Conservation (phyloP, 192 early-diverging fungal species). For the Coemansia sp. region DNA sequence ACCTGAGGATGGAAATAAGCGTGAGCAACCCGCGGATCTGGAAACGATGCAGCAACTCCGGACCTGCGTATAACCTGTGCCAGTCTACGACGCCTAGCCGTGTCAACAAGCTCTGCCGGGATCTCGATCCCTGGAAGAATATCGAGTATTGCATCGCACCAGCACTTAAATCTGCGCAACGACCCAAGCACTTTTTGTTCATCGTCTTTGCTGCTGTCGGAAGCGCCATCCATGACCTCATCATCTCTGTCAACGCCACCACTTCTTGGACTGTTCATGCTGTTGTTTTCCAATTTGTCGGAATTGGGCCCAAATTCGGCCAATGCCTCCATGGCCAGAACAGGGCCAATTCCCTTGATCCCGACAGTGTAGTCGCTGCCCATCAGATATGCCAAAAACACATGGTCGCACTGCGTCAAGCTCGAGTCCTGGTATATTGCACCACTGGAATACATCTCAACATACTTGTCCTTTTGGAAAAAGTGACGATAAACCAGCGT, state of each 20-base stretch:
- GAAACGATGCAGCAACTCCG: slow-evolving; percentile 76
- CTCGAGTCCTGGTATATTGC: slow-evolving; percentile 68
- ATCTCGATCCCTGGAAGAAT: slow-evolving; percentile 47
- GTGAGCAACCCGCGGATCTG: slow-evolving; percentile 68
- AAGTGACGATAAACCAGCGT: slow-evolving; percentile 83
- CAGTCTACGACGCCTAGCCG: slow-evolving; percentile 42
- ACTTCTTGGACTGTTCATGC: background rate
- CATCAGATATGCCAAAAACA: slow-evolving; percentile 83
- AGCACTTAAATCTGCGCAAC: slow-evolving; percentile 29
- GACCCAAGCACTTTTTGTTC: slow-evolving; percentile 24
- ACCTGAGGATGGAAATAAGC: slow-evolving; percentile 84
- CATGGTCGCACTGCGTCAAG: slow-evolving; percentile 68
- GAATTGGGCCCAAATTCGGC: slow-evolving; percentile 61
- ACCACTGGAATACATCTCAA: slow-evolving; percentile 75
- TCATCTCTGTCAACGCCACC: background rate
- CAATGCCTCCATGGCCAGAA: slow-evolving; percentile 88
- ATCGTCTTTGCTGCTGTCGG: slow-evolving; percentile 14
- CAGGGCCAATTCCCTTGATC: slow-evolving; percentile 81
- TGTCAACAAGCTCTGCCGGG: slow-evolving; percentile 34
- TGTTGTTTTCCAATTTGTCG: slow-evolving; percentile 8
- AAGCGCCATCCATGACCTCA: background rate
- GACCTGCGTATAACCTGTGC: slow-evolving; percentile 64
- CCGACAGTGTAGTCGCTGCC: slow-evolving; percentile 98
- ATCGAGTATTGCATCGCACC: slow-evolving; percentile 46
- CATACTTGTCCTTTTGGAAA: slow-evolving; percentile 87